Evolutionary conservation across 2,329 filamentous ascomycete species (phyloP).

Genomic region (Neonectria hederae): DNA sequence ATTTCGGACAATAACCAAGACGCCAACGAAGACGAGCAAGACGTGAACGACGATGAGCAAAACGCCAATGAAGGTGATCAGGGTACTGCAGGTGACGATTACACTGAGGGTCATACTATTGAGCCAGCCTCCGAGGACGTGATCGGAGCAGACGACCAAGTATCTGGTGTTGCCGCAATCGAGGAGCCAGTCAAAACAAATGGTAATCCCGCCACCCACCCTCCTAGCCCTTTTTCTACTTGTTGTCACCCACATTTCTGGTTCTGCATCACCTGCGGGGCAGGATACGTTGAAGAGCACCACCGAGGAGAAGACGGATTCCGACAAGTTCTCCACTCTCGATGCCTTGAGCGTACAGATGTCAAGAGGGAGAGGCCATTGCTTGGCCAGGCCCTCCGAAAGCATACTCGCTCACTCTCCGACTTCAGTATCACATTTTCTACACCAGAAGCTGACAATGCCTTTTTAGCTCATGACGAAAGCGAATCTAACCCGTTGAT

Average conservation of each 20-base stretch:
- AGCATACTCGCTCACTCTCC: slow-evolving; percentile 22
- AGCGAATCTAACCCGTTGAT: slow-evolving; percentile 40
- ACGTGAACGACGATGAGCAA: slow-evolving; percentile 15
- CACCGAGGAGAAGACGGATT: slow-evolving; percentile 30
- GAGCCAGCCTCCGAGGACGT: slow-evolving; percentile 23
- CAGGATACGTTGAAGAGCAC: slow-evolving; percentile 30
- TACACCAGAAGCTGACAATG: slow-evolving; percentile 39
- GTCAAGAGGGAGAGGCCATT: neutral
- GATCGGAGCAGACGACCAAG: slow-evolving; percentile 18
- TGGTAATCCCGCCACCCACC: slow-evolving; percentile 35
- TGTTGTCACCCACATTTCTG: slow-evolving; percentile 36
- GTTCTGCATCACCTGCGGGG: slow-evolving; percentile 28
- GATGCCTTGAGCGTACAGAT: neutral
- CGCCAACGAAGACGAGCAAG: slow-evolving; percentile 5
- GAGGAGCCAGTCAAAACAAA: slow-evolving; percentile 33
- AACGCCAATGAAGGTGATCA: slow-evolving; percentile 6
- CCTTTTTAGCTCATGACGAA: slow-evolving; percentile 35
- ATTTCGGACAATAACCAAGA: slow-evolving; percentile 10
- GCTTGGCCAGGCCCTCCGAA: neutral
- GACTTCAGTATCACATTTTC: slow-evolving; percentile 35
- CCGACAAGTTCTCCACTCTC: slow-evolving; percentile 17
- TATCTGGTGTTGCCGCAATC: slow-evolving; percentile 12
- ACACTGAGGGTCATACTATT: slow-evolving; percentile 23
- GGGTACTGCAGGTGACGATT: slow-evolving; percentile 19
- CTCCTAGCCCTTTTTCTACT: slow-evolving; percentile 16